Conservation (phyloP, 148 eudicot genomes). For the Beta vulgaris region DNA sequence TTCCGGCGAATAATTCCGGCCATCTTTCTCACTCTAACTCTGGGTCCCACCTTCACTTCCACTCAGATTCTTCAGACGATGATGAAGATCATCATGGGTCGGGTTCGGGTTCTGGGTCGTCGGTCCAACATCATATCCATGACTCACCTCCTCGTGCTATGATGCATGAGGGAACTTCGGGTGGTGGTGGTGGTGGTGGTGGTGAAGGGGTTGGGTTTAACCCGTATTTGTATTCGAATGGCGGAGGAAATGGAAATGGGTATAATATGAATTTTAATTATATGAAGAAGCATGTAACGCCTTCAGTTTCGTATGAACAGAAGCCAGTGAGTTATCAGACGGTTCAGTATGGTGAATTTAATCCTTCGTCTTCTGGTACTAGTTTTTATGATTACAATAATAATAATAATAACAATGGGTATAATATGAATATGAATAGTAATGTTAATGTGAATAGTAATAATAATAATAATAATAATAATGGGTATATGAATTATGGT, state of each 20-base stretch:
- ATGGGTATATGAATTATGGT: constrained; percentile 35
- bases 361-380: constrained; percentile 31
- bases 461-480: constrained; percentile 20
- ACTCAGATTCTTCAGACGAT: constrained; percentile 42
- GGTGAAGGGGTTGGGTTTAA: constrained; percentile 18
- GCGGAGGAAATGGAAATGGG: constrained; percentile 17
- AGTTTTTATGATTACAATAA: constrained; percentile 30
- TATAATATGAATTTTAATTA: constrained; percentile 51
- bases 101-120: constrained; percentile 11
- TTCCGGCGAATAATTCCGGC: constrained; percentile 9
- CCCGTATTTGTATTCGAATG: constrained; percentile 13
- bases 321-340: constrained; percentile 38
- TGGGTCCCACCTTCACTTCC: constrained; percentile 60
- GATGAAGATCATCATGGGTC: constrained; percentile 5
- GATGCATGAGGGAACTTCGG: constrained; percentile 21
- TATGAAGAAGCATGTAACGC: constrained; percentile 67
- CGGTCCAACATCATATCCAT: constrained; percentile 31
- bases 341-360: constrained; percentile 45
- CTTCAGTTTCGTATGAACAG: constrained; percentile 64
- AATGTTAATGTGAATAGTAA: constrained; percentile 19
- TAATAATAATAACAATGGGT: background rate
- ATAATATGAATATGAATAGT: constrained; percentile 10
- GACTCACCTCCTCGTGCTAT: constrained; percentile 16
- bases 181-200: constrained; percentile 15
- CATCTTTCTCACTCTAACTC: constrained; percentile 40